Base-by-base conservation (phyloP, 148 eudicot genomes). In the Beta vulgaris region DNA sequence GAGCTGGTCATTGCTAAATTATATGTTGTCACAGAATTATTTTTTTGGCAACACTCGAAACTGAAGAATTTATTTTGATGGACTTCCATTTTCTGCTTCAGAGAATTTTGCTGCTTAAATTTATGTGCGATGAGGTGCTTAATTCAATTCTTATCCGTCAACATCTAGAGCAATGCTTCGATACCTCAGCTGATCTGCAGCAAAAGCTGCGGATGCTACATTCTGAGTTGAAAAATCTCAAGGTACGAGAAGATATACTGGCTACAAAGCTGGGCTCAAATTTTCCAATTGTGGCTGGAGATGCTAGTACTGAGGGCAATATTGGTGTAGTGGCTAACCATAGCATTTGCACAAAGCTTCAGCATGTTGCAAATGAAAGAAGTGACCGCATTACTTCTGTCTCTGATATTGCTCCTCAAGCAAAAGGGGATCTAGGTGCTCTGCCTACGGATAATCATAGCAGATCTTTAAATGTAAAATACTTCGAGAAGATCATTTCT, bases 111-210 rank as follows among this genome's bases (percentile, higher is more conserved):
- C 76, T 90, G 58, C 85, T 90, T 54, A 90, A 86, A 71, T 76
- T 84, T 81, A 73, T 90, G 35, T 86, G 84, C 68, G 91, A 90
- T 44, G 93, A 87, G 82, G 82, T 82, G 75, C 82, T 90, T 64
- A 88, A 80, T 77, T 83, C 91, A 7, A 75, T 83, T 74, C 73
- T 74, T 46, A 59, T 86, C 63, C 89, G 81, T 71, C 89, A 83
- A 53, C 93, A 87, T 73, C 77, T 90, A 57, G 91, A 90, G 77
- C 86, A 80, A 23, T 82, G 86, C 79, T 73, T 75, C 21, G 89
- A 87, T 51, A 68, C 70, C 8, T 81, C 83, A 55, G 75, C 77
- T 59, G 85, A 87, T 61, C 76, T 87, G 69, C 84, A 84, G 86
- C 89, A 86, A 85, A 86, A 87, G 68, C 66, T 90, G 71, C 89